Percentiles rank a stretch among this genome's conserved stretches.
phyloP scores from a whole-genome alignment of 345 rosid genomes.

The Arabidopsis arenosa region DNA sequence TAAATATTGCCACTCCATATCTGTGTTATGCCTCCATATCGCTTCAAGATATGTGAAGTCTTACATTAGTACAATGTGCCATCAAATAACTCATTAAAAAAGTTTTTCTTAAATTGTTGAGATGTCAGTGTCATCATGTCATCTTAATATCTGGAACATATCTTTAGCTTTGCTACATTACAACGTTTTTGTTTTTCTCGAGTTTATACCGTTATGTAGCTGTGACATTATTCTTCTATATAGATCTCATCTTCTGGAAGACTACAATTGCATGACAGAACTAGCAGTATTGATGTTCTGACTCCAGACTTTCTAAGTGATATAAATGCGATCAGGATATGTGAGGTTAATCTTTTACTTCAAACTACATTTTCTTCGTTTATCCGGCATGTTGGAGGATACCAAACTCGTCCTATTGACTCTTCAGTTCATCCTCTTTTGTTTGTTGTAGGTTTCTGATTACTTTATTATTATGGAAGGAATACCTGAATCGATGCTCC shows the following conservation, averaged over 20 bases:
- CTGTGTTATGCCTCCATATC: background rate
- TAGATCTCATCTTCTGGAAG: constrained; percentile 77
- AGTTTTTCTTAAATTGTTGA: background rate
- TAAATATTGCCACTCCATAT: constrained; percentile 21
- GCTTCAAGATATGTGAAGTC: constrained; percentile 2
- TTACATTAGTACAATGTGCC: constrained; percentile 13
- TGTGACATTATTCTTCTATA: constrained; percentile 14
- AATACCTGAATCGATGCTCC: constrained; percentile 49
- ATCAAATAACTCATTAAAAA: background rate
- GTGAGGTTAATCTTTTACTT: constrained; percentile 58
- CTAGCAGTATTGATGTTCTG: constrained; percentile 70
- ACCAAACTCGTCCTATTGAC: background rate
- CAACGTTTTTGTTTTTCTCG: constrained; percentile 6
- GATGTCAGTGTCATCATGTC: constrained; percentile 19
- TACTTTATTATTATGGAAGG: constrained; percentile 65
- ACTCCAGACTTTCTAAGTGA: constrained; percentile 67
- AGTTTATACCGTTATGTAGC: constrained; percentile 19
- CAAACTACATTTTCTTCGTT: constrained; percentile 24
- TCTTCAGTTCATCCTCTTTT: constrained; percentile 24
- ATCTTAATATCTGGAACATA: constrained; percentile 21
- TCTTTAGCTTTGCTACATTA: constrained; percentile 23
- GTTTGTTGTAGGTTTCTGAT: constrained; percentile 62
- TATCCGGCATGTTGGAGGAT: constrained; percentile 31
- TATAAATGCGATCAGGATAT: constrained; percentile 55
- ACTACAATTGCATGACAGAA: constrained; percentile 76